These are phyloP conservation scores for Pythium brassicae DNA, from an alignment of 352 stramenopile species.

Conservation along the genomic window DNA sequence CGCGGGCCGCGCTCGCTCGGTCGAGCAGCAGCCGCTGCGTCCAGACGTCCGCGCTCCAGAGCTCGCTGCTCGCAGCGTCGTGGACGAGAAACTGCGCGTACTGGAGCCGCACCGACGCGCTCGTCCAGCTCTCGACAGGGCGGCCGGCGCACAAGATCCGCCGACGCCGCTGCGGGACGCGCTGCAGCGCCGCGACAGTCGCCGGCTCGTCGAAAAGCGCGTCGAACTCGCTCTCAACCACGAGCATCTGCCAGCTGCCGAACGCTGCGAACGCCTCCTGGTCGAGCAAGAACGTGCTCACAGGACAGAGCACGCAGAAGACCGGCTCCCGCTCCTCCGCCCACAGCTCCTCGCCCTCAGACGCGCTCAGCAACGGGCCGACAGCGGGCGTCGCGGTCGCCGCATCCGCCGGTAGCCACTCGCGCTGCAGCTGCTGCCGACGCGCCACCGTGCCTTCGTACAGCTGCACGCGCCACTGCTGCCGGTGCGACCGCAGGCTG, in stretches of 20 bases:
- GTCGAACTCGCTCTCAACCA: conserved; percentile 71
- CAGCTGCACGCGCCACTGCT: conserved; percentile 49
- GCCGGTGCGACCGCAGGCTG: conserved; percentile 56
- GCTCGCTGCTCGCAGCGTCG: neutral
- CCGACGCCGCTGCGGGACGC: conserved; percentile 40
- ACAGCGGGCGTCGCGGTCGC: neutral
- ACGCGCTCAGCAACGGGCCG: conserved; percentile 28
- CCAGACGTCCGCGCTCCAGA: conserved; percentile 16
- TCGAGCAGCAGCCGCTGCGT: conserved; percentile 29
- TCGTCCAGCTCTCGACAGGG: conserved; percentile 58
- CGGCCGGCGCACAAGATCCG: conserved; percentile 63
- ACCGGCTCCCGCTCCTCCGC: conserved; percentile 36
- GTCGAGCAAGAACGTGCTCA: conserved; percentile 52
- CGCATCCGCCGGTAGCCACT: conserved; percentile 42
- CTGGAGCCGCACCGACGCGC: conserved; percentile 25
- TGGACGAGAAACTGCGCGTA: conserved; percentile 51
- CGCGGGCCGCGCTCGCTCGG: conserved; percentile 32
- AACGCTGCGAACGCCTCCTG: conserved; percentile 40
- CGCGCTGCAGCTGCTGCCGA: conserved; percentile 39
- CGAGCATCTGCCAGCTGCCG: conserved; percentile 57
- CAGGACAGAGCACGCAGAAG: conserved; percentile 61
- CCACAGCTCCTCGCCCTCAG: conserved; percentile 37
- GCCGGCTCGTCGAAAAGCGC: conserved; percentile 34
- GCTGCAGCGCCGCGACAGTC: conserved; percentile 34
- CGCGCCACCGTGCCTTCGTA: conserved; percentile 36